These are phyloP conservation scores for Pythium utonaiense DNA, from an alignment of 352 stramenopile genomes.

Conservation along the genomic window DNA sequence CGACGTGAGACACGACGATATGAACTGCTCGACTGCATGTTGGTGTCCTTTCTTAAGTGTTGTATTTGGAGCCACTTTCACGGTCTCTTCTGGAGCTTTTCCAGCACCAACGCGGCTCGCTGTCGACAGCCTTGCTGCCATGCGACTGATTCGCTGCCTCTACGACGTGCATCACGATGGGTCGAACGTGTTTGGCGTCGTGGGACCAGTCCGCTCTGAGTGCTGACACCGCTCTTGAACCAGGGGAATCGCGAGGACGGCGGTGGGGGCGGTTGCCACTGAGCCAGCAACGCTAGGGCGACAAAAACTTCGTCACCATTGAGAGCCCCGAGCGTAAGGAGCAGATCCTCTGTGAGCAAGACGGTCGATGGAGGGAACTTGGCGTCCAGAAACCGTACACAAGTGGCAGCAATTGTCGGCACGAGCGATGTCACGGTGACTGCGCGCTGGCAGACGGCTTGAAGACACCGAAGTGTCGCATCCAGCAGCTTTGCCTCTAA, in stretches of 20 bases:
- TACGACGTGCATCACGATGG: neutral
- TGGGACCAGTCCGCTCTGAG: neutral
- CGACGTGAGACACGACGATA: neutral
- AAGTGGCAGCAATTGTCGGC: constrained; percentile 43
- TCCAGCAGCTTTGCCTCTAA: constrained; percentile 57
- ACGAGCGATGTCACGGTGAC: constrained; percentile 53
- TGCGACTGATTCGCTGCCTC: neutral
- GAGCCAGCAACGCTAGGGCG: constrained; percentile 37
- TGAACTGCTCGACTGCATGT: no score
- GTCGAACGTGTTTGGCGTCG: neutral
- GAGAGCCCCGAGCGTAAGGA: constrained; percentile 39
- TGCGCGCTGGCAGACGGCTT: constrained; percentile 37
- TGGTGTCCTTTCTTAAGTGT: no score
- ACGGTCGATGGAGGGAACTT: constrained; percentile 35
- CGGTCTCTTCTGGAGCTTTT: constrained; percentile 1
- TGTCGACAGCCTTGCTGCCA: neutral
- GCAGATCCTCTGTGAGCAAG: constrained; percentile 34
- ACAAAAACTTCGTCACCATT: constrained; percentile 80
- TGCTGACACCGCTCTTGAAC: constrained; percentile 13
- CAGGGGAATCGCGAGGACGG: constrained; percentile 38
- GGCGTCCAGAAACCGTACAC: constrained; percentile 42
- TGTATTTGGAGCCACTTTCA: neutral
- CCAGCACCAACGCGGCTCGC: neutral
- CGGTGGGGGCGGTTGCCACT: constrained; percentile 50
- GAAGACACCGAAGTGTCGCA: constrained; percentile 57